Evolutionary conservation across 2,329 filamentous ascomycete species (phyloP), one percentile per base, ranked within the genome.

Genomic region (Lachnellula willkommii): DNA sequence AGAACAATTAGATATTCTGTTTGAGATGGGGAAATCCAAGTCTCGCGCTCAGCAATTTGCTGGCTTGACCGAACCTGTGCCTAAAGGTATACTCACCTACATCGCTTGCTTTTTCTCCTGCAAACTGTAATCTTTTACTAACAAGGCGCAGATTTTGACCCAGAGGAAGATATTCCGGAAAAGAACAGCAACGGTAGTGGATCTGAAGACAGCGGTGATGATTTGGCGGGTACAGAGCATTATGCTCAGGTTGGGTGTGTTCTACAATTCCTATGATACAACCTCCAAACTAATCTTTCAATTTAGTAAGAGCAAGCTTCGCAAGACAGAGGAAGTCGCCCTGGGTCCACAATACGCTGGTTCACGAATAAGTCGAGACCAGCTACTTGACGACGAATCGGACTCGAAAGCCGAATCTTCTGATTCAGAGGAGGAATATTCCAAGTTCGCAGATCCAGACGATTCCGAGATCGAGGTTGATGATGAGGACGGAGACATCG

Each of bases 311-410:
- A 94, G 88, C 74, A 93, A 89, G 70, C 76, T 96, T 63, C 84
- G 90, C 61, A 86, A 89, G 68, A 84, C 84, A 56, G 84, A 90
- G 36, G 79, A 80, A 24, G 73, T 86, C 17, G 74, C 82, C 0
- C 77, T 96, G 1, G 93, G 91, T 0, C 85, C 87, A 14, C 82
- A 90, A 68, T 97, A 97, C 72, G 79, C 84, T 60, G 92, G 93
- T 11, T 80, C 88, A 17, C 82, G 82, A 48, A 81, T 96, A 37
- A 90, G 85, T 62, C 82, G 92, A 55, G 76, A 84, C 46, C 83
- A 81, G 12, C 74, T 90, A 15, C 78, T 85, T 50, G 80, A 77
- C 63, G 79, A 78, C 15, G 78, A 79, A 15, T 54, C 52, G 28
- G 47, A 46, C 42, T 55, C 35, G 43, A 62, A 57, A 39, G 74